Percentiles rank a stretch among this genome's conserved stretches.
phyloP scores from a whole-genome alignment of 2,329 filamentous ascomycete genomes.

The Claviceps sp. region DNA sequence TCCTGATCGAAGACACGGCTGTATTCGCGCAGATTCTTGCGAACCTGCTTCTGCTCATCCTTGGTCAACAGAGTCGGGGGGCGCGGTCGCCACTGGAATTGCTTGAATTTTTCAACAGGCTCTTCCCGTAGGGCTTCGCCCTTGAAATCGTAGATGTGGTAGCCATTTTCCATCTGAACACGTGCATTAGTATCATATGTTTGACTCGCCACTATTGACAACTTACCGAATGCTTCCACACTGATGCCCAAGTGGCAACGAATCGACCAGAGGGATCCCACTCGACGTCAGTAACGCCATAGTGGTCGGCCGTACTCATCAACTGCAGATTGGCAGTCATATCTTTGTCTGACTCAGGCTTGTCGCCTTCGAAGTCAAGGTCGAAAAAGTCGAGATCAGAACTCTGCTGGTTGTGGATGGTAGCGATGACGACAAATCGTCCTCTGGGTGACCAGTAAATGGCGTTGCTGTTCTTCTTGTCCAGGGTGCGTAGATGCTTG shows the following conservation, averaged over 20 bases:
- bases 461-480: constrained; percentile 99
- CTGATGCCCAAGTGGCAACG: constrained; percentile 82
- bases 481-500: constrained; percentile 85
- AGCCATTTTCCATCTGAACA: constrained; percentile 91
- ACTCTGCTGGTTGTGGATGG: constrained; percentile 82
- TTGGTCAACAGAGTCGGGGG: constrained; percentile 84
- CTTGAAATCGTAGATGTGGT: constrained; percentile 95
- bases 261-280: constrained; percentile 96
- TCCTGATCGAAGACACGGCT: constrained; percentile 89
- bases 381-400: constrained; percentile 97
- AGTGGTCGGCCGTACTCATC: constrained; percentile 90
- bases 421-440: constrained; percentile 87
- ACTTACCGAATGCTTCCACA: constrained; percentile 91
- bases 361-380: constrained; percentile 94
- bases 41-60: constrained; percentile 94
- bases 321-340: constrained; percentile 87
- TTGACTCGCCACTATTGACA: not conserved
- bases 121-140: constrained; percentile 83
- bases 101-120: constrained; percentile 93
- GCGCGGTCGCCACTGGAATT: constrained; percentile 87
- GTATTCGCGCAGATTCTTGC: constrained; percentile 98
- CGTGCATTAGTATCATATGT: constrained; percentile 1
- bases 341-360: constrained; percentile 85
- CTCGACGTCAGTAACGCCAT: constrained; percentile 92
- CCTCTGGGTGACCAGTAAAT: constrained; percentile 98